These are phyloP conservation scores for Phaffia australis DNA, from an alignment of 768 basidiomycete species.

Conservation along the genomic window DNA sequence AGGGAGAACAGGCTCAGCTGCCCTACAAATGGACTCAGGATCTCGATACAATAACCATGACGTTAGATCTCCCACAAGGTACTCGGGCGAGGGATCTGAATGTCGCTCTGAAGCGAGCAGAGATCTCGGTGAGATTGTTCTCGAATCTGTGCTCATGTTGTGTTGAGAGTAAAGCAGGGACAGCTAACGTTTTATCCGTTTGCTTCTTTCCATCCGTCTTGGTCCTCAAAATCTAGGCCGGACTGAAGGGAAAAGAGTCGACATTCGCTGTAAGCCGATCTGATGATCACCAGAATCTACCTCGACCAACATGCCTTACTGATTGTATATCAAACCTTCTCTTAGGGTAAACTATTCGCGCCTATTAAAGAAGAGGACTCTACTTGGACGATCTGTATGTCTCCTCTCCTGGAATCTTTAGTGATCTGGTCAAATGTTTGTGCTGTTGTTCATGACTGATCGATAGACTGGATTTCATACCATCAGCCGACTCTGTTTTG, in stretches of 20 bases:
- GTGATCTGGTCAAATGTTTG: conserved; percentile 20
- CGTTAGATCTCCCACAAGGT: conserved; percentile 73
- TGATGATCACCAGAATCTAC: background rate
- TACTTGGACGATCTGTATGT: conserved; percentile 80
- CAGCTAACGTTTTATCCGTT: background rate
- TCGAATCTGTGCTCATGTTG: background rate
- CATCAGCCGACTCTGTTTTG: conserved; percentile 68
- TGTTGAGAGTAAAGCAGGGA: background rate
- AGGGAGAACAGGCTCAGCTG: conserved; percentile 47
- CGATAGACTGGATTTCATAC: conserved; percentile 22
- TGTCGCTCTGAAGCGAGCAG: conserved; percentile 68
- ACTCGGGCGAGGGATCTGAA: conserved; percentile 66
- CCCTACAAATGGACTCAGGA: conserved; percentile 90
- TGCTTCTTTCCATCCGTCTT: no score
- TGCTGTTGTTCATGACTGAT: conserved; percentile 6
- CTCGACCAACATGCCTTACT: background rate
- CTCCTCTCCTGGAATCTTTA: background rate
- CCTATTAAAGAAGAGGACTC: conserved; percentile 94
- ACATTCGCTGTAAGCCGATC: conserved; percentile 44
- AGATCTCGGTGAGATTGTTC: conserved; percentile 55
- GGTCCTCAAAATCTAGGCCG: conserved; percentile 29
- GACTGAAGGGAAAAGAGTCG: conserved; percentile 67
- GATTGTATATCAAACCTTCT: background rate
- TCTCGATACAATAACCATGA: conserved; percentile 71
- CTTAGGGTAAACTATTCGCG: conserved; percentile 74